Percentiles rank a stretch among this genome's conserved stretches.
phyloP scores from a whole-genome alignment of 305 asterid genomes.

The Rubia peregrina region DNA sequence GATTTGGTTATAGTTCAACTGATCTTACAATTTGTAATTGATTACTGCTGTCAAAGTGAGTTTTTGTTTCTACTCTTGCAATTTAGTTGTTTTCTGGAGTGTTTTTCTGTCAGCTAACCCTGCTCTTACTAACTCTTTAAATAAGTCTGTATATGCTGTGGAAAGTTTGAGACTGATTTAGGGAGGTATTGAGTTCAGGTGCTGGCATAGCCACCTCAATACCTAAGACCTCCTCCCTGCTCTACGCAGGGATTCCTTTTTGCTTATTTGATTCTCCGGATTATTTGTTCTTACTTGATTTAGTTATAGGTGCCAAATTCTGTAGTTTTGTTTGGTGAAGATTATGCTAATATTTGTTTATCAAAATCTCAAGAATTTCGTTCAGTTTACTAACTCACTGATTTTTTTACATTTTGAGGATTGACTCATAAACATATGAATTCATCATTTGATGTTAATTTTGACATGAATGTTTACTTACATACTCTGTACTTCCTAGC shows the following conservation, averaged over 20 bases:
- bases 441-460: background rate
- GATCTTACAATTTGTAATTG: background rate
- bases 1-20: background rate
- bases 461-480: too few species aligned
- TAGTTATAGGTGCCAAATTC: background rate
- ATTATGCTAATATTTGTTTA: background rate
- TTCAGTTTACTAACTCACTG: background rate
- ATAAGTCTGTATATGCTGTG: background rate
- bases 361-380: background rate
- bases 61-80: background rate
- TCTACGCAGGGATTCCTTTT: background rate
- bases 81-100: too few species aligned
- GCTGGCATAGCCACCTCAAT: background rate
- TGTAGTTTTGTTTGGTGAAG: background rate
- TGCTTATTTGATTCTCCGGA: background rate
- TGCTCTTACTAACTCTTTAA: background rate
- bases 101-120: background rate
- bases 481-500: background rate
- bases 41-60: background rate
- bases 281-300: background rate
- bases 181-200: background rate
- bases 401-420: background rate
- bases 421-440: background rate
- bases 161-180: background rate
- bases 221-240: background rate